These are phyloP conservation scores for Ehretia macrophylla DNA, from an alignment of 257 asterid species.

Conservation along the genomic window DNA sequence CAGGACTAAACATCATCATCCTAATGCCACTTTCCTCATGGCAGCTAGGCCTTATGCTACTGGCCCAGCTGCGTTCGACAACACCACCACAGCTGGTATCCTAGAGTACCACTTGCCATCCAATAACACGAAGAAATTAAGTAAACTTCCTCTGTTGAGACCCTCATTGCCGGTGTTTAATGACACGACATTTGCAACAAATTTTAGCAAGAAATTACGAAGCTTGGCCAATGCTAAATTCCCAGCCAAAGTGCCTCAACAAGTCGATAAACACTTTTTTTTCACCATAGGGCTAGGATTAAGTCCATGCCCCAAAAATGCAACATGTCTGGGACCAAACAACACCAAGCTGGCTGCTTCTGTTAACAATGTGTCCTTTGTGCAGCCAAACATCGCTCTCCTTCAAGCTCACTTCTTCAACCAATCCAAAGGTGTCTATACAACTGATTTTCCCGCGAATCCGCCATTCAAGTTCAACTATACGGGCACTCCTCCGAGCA, in stretches of 20 bases:
- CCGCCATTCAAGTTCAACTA: constrained; percentile 54
- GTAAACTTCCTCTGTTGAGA: constrained; percentile 24
- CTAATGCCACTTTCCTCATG: constrained; percentile 46
- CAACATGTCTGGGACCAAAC: constrained; percentile 57
- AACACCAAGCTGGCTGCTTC: constrained; percentile 47
- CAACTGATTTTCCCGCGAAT: constrained; percentile 54
- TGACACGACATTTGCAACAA: constrained; percentile 35
- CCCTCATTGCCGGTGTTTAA: constrained; percentile 30
- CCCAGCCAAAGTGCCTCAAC: constrained; percentile 51
- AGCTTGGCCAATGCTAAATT: constrained; percentile 35
- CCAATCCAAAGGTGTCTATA: constrained; percentile 48
- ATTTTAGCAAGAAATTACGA: constrained; percentile 30
- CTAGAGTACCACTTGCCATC: constrained; percentile 39
- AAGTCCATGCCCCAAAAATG: constrained; percentile 36
- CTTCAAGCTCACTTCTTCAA: constrained; percentile 60
- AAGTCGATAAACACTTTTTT: constrained; percentile 40
- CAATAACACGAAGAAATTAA: background rate
- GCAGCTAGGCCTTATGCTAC: constrained; percentile 54
- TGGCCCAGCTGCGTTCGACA: constrained; percentile 54
- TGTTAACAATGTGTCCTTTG: constrained; percentile 54
- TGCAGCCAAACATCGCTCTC: constrained; percentile 45
- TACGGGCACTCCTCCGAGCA: constrained; percentile 50
- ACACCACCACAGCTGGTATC: constrained; percentile 43
- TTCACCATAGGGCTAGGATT: constrained; percentile 67
- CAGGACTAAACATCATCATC: constrained; percentile 31